Base-by-base conservation (phyloP, 1,139 yeast species). In the Wickerhamomyces sp. region DNA sequence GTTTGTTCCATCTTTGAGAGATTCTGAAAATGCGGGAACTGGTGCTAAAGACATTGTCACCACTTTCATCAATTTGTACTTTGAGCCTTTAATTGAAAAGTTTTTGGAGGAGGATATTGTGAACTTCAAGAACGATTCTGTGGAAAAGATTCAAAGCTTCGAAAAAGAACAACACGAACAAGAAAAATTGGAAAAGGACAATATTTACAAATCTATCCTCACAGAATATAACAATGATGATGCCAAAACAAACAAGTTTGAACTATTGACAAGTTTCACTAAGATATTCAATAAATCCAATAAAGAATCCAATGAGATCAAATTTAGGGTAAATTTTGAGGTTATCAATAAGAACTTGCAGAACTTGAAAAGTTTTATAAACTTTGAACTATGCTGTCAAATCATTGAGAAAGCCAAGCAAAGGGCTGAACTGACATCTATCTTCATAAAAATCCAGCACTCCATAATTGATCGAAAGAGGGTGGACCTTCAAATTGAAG, bases 241-340 rank as follows among this genome's bases (percentile, higher is more conserved):
- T 16, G 55, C 45, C 6, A 52, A 55, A 26, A 52, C 55, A 12
- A 59, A 58, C 35, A 64, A 61, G 40, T 56, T 55, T 33, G 64
- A 57, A 33, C 53, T 65, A 40, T 60, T 78, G 36, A 62, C 78
- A 25, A 73, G 79, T 49, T 82, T 82, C 55, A 73, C 77, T 20
- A 80, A 77, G 46, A 79, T 81, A 11, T 68, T 53, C 64, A 64
- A 62, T 38, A 64, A 72, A 68, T 74, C 44, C 59, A 67, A 31
- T 55, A 60, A 57, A 39, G 67, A 58, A 38, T 57, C 61, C 37
- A 68, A 70, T 35, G 70, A 72, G 44, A 55, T 62, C 23, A 69
- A 68, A 36, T 68, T 78, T 45, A 65, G 78, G 26, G 70, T 77
- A 2, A 74, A 79, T 19, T 64, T 80, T 43, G 73, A 73, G 48